Base-by-base conservation (phyloP, 352 stramenopile species). In the Pythium guiyangense region DNA sequence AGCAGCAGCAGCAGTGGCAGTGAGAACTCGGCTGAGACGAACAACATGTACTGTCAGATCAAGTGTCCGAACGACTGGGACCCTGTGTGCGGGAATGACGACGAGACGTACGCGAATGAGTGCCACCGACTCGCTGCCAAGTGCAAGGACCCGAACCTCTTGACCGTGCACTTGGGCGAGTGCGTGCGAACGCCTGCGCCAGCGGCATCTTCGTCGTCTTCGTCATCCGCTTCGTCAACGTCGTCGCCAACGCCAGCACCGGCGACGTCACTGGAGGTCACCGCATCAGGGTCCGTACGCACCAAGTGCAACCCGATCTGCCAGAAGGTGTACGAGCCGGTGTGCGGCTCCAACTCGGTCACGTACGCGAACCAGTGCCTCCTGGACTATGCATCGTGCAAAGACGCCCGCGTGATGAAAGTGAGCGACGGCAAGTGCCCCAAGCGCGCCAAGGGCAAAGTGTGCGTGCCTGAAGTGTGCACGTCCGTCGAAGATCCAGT, bases 281-380 rank as follows among this genome's bases (percentile, higher is more conserved):
- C 53, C 44, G 49, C 47, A 3, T 51, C 37, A 3, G 46, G 47
- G 20, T n/a, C 52, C 14, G 26, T 58, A 15, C 6, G 14, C 5
- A 37, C 59, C 37, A 78, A 80, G 37, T 86, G 73, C 39, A 84
- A 82, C 34, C 54, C 63, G 11, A 73, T 77, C 59, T 88, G 78
- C 18, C 62, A 70, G 0, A 67, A 63, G 3, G 27, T 69, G 5
- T 88, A 79, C 58, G 60, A 71, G 9, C 67, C 74, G 1, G 60
- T 91, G 20, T 91, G 81, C 31, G 78, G 81, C 20, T 88, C 78
- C 0, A 73, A 91, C 55, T 66, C 66, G 6, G 49, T 80, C 25
- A 91, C 81, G 9, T 91, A 88, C 69, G 66, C 68, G 3, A 91
- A 84, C 46, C 25, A 61, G 46, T 91, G 81, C 49, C 59, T 88